phyloP scores from a whole-genome alignment of 306 rosid genomes.

The Cicer judaicum region DNA sequence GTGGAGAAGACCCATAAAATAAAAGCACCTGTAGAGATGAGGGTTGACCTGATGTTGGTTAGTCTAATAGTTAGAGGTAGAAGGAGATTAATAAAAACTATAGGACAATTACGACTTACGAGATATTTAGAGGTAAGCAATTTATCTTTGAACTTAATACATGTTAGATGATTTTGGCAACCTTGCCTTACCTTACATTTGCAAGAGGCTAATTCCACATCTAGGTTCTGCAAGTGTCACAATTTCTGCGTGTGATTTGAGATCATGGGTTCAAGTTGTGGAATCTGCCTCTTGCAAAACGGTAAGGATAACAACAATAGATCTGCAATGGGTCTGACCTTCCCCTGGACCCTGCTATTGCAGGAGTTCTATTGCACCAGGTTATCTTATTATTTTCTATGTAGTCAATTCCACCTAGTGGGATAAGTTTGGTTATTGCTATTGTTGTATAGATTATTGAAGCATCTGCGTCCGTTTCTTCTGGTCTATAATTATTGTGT shows the following conservation, averaged over 20 bases:
- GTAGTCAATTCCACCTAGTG: conserved; percentile 5
- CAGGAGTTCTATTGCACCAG: neutral
- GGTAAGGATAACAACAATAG: neutral
- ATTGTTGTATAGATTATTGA: neutral
- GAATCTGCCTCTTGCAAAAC: conserved; percentile 4
- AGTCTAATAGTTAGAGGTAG: conserved; percentile 7
- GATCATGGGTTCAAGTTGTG: neutral
- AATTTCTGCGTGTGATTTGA: neutral
- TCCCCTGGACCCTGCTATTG: conserved; percentile 1
- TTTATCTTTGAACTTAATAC: neutral
- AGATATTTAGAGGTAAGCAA: neutral
- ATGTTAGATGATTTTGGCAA: neutral
- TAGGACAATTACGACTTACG: neutral
- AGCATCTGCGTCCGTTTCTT: conserved; percentile 21
- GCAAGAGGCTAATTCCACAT: conserved; percentile 1
- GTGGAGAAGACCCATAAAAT: neutral
- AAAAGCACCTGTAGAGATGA: neutral
- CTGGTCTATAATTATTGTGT: conserved; percentile 12
- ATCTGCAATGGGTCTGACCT: neutral
- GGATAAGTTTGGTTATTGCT: neutral
- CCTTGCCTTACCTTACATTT: neutral
- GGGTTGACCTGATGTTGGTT: neutral
- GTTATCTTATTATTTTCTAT: neutral
- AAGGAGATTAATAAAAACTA: neutral
- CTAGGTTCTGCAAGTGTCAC: neutral